phyloP scores from a whole-genome alignment of 768 basidiomycete genomes.

The Plicaturopsis crispa region DNA sequence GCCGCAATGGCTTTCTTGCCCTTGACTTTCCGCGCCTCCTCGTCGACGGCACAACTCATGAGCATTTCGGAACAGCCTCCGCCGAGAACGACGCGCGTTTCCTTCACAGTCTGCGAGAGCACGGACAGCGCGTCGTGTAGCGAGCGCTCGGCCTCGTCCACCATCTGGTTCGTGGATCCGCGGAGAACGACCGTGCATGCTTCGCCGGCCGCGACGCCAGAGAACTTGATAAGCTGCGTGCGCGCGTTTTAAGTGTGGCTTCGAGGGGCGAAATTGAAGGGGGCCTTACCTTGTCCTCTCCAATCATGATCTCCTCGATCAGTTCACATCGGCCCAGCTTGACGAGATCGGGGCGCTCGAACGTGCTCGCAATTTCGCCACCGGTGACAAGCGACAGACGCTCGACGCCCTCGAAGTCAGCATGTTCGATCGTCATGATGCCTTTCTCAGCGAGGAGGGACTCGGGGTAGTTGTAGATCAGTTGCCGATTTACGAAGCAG shows the following conservation, averaged over 20 bases:
- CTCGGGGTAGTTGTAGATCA: slow-evolving; percentile 99
- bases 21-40: slow-evolving; percentile 72
- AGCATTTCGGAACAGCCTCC: slow-evolving; percentile 98
- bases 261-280: not conserved
- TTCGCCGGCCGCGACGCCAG: slow-evolving; percentile 94
- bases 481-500: slow-evolving; percentile 94
- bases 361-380: slow-evolving; percentile 94
- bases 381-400: slow-evolving; percentile 93
- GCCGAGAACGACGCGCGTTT: slow-evolving; percentile 89
- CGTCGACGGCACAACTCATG: slow-evolving; percentile 93
- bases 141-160: slow-evolving; percentile 97
- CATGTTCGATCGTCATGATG: slow-evolving; percentile 95
- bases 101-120: slow-evolving; percentile 94
- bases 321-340: slow-evolving; percentile 90
- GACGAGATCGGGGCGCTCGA: slow-evolving; percentile 87
- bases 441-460: slow-evolving; percentile 91
- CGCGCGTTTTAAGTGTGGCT: not conserved
- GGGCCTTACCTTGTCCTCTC: slow-evolving; percentile 92
- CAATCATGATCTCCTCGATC: slow-evolving; percentile 99
- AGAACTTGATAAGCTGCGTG: slow-evolving; percentile 93
- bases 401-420: slow-evolving; percentile 98
- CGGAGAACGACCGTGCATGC: slow-evolving; percentile 98
- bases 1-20: slow-evolving; percentile 96
- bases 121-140: slow-evolving; percentile 97
- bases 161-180: slow-evolving; percentile 97